Percentiles rank a stretch among this genome's conserved stretches.
Evolutionary conservation across 2,329 filamentous ascomycete genomes (phyloP).

Genomic region (Penicillium sp.): DNA sequence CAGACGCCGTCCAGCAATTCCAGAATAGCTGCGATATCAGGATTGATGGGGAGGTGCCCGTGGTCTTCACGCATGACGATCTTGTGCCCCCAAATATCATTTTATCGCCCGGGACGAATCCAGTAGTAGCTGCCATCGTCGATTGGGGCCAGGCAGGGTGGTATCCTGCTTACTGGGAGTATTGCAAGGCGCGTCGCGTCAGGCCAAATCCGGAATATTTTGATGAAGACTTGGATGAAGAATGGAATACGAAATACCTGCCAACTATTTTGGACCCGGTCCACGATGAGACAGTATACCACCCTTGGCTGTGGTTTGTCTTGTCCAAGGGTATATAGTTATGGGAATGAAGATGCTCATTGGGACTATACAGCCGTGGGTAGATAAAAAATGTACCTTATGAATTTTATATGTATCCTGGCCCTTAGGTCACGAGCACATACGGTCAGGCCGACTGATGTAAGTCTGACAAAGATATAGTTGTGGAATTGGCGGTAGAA

Average conservation of each 20-base stretch:
- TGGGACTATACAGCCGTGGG: too few relatives aligned
- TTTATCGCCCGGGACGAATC: neutral
- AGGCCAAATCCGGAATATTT: slow-evolving; percentile 20
- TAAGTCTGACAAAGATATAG: too few relatives aligned
- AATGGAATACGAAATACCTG: slow-evolving; percentile 32
- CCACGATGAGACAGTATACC: slow-evolving; percentile 30
- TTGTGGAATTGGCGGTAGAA: too few relatives aligned
- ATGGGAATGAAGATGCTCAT: too few relatives aligned
- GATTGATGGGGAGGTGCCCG: neutral
- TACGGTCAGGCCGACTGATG: too few relatives aligned
- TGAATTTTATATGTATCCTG: too few relatives aligned
- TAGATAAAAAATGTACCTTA: too few relatives aligned
- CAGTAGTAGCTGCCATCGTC: slow-evolving; percentile 22
- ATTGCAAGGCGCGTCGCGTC: slow-evolving; percentile 28
- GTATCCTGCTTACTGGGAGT: slow-evolving; percentile 34
- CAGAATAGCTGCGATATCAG: neutral
- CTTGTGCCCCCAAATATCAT: neutral
- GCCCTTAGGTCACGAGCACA: too few relatives aligned
- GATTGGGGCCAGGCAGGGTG: slow-evolving; percentile 31
- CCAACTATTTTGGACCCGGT: slow-evolving; percentile 30
- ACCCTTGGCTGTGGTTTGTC: slow-evolving; percentile 33
- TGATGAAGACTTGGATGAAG: slow-evolving; percentile 21
- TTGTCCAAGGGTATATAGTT: slow-evolving; percentile 10
- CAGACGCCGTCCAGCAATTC: neutral
- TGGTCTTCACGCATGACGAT: neutral